Evolutionary conservation across 1,139 yeast genomes (phyloP).

Genomic region (Blastobotrys illinoisensis): DNA sequence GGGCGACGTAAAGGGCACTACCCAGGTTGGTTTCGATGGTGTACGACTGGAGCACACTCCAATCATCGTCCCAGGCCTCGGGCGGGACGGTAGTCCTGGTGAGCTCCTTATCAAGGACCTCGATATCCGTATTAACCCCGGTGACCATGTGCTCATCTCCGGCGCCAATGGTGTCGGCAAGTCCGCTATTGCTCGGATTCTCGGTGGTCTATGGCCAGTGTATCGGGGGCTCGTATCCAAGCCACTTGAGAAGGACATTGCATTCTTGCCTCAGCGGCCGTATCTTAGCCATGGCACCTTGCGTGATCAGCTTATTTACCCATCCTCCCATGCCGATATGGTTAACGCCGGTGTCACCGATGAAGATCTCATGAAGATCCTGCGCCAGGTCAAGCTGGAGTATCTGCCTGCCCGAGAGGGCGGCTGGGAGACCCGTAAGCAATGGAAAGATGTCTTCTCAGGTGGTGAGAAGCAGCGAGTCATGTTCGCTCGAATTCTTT

Average conservation of each 20-base stretch:
- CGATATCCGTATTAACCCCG: constrained; percentile 57
- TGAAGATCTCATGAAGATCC: constrained; percentile 58
- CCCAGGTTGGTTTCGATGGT: constrained; percentile 74
- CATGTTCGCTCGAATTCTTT: constrained; percentile 81
- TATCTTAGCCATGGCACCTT: constrained; percentile 74
- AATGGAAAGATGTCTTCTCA: constrained; percentile 87
- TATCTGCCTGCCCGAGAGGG: constrained; percentile 66
- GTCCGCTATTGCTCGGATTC: constrained; percentile 74
- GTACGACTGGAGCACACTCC: constrained; percentile 79
- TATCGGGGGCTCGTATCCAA: constrained; percentile 76
- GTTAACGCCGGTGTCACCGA: constrained; percentile 66
- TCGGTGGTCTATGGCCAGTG: constrained; percentile 91
- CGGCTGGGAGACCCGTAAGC: constrained; percentile 55
- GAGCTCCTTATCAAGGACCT: constrained; percentile 51
- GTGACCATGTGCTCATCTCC: constrained; percentile 69
- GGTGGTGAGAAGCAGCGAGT: constrained; percentile 95
- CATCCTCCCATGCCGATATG: constrained; percentile 75
- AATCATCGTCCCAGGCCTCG: constrained; percentile 61
- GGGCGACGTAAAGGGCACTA: constrained; percentile 68
- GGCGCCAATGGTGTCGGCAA: constrained; percentile 92
- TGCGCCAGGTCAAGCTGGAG: constrained; percentile 73
- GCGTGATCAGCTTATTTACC: constrained; percentile 84
- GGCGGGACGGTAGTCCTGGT: constrained; percentile 33
- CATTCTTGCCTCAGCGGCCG: constrained; percentile 77
- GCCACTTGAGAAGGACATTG: constrained; percentile 66